phyloP scores from a whole-genome alignment of 306 rosid species.

The Prunus dulcis region DNA sequence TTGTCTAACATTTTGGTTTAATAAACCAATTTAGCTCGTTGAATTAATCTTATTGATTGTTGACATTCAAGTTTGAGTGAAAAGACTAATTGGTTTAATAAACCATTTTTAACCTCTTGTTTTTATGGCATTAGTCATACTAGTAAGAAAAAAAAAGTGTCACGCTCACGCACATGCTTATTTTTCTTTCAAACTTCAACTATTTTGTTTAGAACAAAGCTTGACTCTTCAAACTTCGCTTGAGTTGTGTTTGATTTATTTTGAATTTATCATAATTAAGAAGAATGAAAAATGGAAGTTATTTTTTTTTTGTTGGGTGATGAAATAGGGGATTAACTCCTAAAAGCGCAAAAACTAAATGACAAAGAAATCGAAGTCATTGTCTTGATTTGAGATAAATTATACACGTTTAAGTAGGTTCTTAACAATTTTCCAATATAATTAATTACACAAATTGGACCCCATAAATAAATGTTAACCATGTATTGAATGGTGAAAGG shows the following conservation, averaged over 20 bases:
- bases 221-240: background rate
- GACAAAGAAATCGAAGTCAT: background rate
- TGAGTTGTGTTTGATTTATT: background rate
- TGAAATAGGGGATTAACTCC: too few relatives aligned
- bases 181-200: background rate
- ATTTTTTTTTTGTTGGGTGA: too few relatives aligned
- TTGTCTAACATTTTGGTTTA: too few relatives aligned
- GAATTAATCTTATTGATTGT: too few relatives aligned
- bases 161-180: background rate
- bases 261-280: background rate
- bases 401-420: too few relatives aligned
- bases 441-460: background rate
- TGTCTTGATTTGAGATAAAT: background rate
- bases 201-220: background rate
- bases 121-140: too few relatives aligned
- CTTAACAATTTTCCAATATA: background rate
- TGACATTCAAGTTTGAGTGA: background rate
- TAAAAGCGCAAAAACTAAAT: too few relatives aligned
- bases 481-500: background rate
- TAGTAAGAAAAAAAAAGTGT: background rate
- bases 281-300: too few relatives aligned
- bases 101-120: too few relatives aligned
- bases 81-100: background rate
- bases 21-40: too few relatives aligned
- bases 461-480: background rate